Evolutionary conservation across 441 rosid species (phyloP).

Genomic region (Erodium texanum): DNA sequence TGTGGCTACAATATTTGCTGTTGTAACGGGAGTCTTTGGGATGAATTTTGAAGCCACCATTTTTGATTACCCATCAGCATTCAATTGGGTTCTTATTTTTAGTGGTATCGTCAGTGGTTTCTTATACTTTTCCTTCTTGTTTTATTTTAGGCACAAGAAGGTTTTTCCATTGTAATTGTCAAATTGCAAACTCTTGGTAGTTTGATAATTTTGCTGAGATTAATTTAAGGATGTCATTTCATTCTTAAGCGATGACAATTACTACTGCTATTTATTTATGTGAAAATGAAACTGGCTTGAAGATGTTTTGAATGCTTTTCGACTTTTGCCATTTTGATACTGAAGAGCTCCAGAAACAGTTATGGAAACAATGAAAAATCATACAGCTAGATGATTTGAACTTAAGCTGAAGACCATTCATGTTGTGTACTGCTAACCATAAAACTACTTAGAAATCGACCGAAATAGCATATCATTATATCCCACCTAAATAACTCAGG

Average conservation of each 20-base stretch:
- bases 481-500: no score
- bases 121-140: slow-evolving; percentile 50
- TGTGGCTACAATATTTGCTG: slow-evolving; percentile 73
- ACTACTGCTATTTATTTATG: background rate
- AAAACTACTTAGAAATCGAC: no score
- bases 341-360: no score
- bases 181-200: background rate
- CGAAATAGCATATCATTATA: no score
- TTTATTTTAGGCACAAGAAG: slow-evolving; percentile 75
- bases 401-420: no score
- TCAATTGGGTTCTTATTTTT: slow-evolving; percentile 62
- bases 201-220: background rate
- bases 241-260: background rate
- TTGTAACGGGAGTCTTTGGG: slow-evolving; percentile 78
- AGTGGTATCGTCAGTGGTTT: slow-evolving; percentile 50
- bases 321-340: no score
- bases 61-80: slow-evolving; percentile 50
- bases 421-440: no score
- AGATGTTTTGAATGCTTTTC: no score
- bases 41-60: slow-evolving; percentile 70
- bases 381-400: no score
- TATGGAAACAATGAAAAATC: no score
- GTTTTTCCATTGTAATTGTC: slow-evolving; percentile 52
- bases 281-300: no score
- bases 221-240: no score